Conservation (phyloP, 495 filamentous ascomycete species). For the Annulohypoxylon maeteangense region DNA sequence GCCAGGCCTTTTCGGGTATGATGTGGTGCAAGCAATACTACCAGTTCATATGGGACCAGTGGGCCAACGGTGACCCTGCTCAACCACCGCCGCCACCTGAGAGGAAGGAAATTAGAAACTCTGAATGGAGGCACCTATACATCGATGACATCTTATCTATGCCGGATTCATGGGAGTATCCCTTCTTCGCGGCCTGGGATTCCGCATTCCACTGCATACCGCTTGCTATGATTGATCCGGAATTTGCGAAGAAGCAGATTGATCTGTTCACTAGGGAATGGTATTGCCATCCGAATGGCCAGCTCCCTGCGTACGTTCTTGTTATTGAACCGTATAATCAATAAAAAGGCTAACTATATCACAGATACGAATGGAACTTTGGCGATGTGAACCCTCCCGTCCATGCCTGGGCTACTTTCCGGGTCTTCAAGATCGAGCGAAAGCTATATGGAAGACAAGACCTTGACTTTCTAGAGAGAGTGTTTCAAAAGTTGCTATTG, state of each 20-base stretch:
- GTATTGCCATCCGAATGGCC: constrained; percentile 99
- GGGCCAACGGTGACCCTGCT: constrained; percentile 81
- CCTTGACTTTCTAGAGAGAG: constrained; percentile 92
- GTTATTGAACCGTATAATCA: background rate
- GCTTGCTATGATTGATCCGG: constrained; percentile 94
- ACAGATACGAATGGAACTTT: constrained; percentile 95
- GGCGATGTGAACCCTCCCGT: constrained; percentile 96
- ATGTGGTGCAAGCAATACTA: constrained; percentile 98
- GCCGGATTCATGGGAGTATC: constrained; percentile 99
- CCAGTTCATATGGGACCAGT: constrained; percentile 96
- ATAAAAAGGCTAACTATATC: constrained; percentile 45
- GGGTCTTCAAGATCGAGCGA: constrained; percentile 96
- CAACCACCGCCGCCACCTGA: constrained; percentile 84
- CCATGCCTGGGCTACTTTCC: constrained; percentile 94
- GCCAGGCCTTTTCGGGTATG: constrained; percentile 95
- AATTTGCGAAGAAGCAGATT: constrained; percentile 97
- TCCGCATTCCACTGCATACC: constrained; percentile 97
- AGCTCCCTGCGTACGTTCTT: constrained; percentile 69
- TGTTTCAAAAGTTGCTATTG: constrained; percentile 93
- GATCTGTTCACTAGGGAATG: constrained; percentile 95
- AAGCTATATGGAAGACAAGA: constrained; percentile 96
- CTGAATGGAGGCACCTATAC: constrained; percentile 91
- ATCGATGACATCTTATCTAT: constrained; percentile 95
- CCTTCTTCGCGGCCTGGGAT: constrained; percentile 98
- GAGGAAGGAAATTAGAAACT: constrained; percentile 83